These are phyloP conservation scores for Talaromyces marneffei DNA, from an alignment of 2,329 filamentous ascomycete genomes.

Conservation along the genomic window DNA sequence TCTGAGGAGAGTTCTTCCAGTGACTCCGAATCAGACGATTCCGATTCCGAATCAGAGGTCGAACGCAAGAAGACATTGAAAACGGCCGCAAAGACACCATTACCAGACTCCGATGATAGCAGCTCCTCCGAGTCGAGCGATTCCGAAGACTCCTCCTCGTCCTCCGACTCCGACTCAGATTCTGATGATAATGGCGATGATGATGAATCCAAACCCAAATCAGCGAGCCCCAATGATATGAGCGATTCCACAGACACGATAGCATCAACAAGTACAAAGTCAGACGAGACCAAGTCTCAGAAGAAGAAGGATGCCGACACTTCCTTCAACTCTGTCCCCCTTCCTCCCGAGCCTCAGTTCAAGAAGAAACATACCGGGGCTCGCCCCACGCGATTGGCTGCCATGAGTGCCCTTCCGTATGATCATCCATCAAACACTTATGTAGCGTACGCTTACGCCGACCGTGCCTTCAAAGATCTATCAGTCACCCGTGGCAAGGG, in stretches of 20 bases:
- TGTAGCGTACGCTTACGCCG: constrained; percentile 78
- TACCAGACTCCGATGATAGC: constrained; percentile 29
- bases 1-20: constrained; percentile 22
- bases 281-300: constrained; percentile 18
- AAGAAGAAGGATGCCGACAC: constrained; percentile 21
- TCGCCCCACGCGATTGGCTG: constrained; percentile 68
- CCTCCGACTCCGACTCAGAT: constrained; percentile 18
- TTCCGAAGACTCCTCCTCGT: constrained; percentile 18
- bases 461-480: constrained; percentile 79
- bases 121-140: constrained; percentile 18
- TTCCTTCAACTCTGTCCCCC: constrained; percentile 13
- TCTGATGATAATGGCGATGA: no score
- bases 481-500: constrained; percentile 90
- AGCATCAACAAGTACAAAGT: constrained; percentile 10
- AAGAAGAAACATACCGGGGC: constrained; percentile 42
- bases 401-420: constrained; percentile 64
- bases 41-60: constrained; percentile 22
- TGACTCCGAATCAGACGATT: constrained; percentile 31
- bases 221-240: constrained; percentile 11
- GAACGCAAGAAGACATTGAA: constrained; percentile 26
- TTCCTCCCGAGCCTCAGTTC: constrained; percentile 19
- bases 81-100: constrained; percentile 30
- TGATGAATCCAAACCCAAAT: constrained; percentile 17
- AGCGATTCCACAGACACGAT: constrained; percentile 14
- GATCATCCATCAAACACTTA: constrained; percentile 74